A percentile compares a stretch with the other conserved stretches of the same genome.
These are phyloP conservation scores for Exobasidium rhododendri DNA, from an alignment of 1,284 basidiomycete species.

Conservation along the genomic window DNA sequence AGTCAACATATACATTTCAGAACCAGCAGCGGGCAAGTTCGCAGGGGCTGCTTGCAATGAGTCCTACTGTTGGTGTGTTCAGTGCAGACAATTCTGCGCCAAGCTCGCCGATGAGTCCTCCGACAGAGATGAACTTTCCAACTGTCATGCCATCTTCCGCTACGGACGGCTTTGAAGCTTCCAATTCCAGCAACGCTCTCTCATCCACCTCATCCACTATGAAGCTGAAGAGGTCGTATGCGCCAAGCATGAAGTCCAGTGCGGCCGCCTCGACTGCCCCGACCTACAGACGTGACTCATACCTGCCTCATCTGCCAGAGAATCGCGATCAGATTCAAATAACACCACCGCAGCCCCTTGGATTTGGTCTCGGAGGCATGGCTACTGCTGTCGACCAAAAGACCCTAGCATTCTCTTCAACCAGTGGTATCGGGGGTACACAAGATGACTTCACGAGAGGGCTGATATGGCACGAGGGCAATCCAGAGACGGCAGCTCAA, in stretches of 20 bases:
- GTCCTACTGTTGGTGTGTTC: background rate
- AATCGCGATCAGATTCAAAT: constrained; percentile 46
- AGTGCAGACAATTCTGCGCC: constrained; percentile 3
- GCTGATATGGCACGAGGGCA: constrained; percentile 25
- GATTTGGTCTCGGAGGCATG: constrained; percentile 35
- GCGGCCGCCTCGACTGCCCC: background rate
- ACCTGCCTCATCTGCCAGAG: constrained; percentile 39
- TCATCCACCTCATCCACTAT: constrained; percentile 35
- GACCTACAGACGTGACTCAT: constrained; percentile 29
- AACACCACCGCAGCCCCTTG: constrained; percentile 43
- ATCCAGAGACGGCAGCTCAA: constrained; percentile 2
- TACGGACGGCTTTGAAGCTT: constrained; percentile 7
- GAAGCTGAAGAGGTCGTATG: constrained; percentile 15
- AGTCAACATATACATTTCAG: background rate
- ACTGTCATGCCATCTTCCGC: constrained; percentile 22
- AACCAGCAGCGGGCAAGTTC: background rate
- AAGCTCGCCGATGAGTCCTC: constrained; percentile 12
- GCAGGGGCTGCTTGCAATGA: background rate
- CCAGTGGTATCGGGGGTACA: constrained; percentile 30
- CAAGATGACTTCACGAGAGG: constrained; percentile 33
- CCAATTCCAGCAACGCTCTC: background rate
- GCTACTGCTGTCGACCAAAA: constrained; percentile 39
- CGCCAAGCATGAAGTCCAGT: background rate
- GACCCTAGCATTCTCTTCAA: constrained; percentile 39
- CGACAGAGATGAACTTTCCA: constrained; percentile 10